Conservation (phyloP, 768 basidiomycete species). For the Suillus luteus region DNA sequence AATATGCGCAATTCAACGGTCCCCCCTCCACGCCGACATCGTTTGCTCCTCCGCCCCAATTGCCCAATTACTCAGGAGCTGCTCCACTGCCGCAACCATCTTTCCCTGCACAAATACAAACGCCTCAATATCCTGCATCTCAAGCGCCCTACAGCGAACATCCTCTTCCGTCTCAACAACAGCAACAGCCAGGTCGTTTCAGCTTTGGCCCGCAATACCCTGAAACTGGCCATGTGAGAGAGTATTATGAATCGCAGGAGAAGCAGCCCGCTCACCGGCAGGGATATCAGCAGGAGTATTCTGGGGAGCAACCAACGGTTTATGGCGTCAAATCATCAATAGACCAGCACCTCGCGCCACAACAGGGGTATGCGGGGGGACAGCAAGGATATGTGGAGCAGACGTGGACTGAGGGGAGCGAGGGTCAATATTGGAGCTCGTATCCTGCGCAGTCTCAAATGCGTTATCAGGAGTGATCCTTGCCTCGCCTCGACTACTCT, state of each 20-base stretch:
- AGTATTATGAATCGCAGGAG: slow-evolving; percentile 5
- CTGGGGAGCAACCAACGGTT: background rate
- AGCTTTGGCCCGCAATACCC: slow-evolving; percentile 5
- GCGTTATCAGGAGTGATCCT: slow-evolving; percentile 1
- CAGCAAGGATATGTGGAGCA: background rate
- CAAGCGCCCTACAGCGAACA: slow-evolving; percentile 1
- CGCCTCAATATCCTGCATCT: slow-evolving; percentile 1
- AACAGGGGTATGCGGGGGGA: background rate
- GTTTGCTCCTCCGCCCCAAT: background rate
- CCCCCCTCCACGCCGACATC: slow-evolving; percentile 3
- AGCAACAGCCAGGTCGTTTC: slow-evolving; percentile 1
- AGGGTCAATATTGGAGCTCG: slow-evolving; percentile 1
- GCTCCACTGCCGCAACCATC: background rate
- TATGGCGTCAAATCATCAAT: slow-evolving; percentile 1
- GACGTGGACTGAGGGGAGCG: background rate
- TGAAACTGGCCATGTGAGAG: background rate
- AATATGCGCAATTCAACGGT: background rate
- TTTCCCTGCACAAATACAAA: background rate
- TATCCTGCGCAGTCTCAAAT: slow-evolving; percentile 2
- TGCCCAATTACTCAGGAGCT: background rate
- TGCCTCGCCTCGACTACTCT: background rate
- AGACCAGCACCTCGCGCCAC: background rate
- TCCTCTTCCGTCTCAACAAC: background rate
- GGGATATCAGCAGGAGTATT: background rate
- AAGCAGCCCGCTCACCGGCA: background rate